Conservation (phyloP, 2,329 filamentous ascomycete species). For the Celoporthe dispersa region DNA sequence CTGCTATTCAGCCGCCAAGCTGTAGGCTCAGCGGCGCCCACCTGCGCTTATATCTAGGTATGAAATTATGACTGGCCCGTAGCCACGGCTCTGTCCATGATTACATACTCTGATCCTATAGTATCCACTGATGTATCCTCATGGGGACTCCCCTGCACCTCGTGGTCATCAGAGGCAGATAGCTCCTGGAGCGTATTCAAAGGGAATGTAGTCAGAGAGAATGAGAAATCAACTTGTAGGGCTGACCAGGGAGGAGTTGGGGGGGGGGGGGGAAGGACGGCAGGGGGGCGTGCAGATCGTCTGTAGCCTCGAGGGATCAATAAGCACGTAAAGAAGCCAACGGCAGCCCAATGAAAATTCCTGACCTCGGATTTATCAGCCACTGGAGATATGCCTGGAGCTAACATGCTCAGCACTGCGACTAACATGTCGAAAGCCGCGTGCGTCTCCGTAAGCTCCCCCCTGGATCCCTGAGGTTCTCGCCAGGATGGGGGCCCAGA, state of each 20-base stretch:
- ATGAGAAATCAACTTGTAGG: background rate
- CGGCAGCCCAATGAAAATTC: background rate
- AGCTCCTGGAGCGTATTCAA: background rate
- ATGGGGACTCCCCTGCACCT: background rate
- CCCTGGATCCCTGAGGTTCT: background rate
- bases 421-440: background rate
- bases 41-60: background rate
- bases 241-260: background rate
- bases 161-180: background rate
- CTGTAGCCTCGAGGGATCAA: background rate
- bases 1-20: background rate
- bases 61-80: background rate
- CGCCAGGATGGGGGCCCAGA: background rate
- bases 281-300: no score
- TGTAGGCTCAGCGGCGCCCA: background rate
- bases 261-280: no score
- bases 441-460: background rate
- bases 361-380: slow-evolving; percentile 19
- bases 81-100: background rate
- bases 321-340: background rate
- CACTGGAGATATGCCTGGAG: background rate
- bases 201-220: background rate
- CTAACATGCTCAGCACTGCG: background rate
- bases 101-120: no score
- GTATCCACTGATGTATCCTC: background rate